Percentiles rank a stretch among this genome's conserved stretches.
These are phyloP conservation scores for Hanseniaspora osmophila DNA, from an alignment of 805 yeast species.

Conservation along the genomic window DNA sequence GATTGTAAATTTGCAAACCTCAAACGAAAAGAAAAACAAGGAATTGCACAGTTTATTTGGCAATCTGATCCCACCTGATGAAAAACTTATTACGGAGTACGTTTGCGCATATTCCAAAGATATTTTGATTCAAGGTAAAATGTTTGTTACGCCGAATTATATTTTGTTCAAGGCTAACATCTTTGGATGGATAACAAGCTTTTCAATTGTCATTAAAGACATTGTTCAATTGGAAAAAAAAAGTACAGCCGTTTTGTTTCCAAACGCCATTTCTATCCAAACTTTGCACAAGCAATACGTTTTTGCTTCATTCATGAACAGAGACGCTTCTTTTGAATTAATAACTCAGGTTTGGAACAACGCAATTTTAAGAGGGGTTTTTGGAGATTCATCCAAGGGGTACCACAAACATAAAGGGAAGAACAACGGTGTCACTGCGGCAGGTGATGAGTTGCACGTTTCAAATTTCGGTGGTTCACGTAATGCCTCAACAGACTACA, in stretches of 20 bases:
- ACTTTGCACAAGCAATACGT: slow-evolving; percentile 48
- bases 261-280: slow-evolving; percentile 51
- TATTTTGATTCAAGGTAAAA: slow-evolving; percentile 50
- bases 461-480: not conserved
- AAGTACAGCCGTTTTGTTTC: slow-evolving; percentile 52
- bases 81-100: slow-evolving; percentile 44
- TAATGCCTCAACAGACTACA: slow-evolving; percentile 3
- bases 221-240: slow-evolving; percentile 51
- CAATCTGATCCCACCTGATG: slow-evolving; percentile 29
- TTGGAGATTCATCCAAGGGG: not conserved
- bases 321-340: slow-evolving; percentile 38
- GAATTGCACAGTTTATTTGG: slow-evolving; percentile 50
- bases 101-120: slow-evolving; percentile 56
- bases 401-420: not conserved
- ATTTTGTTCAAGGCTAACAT: slow-evolving; percentile 55
- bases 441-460: slow-evolving; percentile 1
- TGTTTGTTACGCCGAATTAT: slow-evolving; percentile 42
- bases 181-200: slow-evolving; percentile 50
- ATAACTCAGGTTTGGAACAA: slow-evolving; percentile 52
- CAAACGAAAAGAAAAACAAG: slow-evolving; percentile 38
- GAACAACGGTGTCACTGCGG: not conserved
- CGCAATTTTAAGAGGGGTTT: slow-evolving; percentile 12
- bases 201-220: slow-evolving; percentile 44
- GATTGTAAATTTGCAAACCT: slow-evolving; percentile 10
- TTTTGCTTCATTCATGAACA: slow-evolving; percentile 50